Percentiles rank a stretch among this genome's conserved stretches.
phyloP scores from a whole-genome alignment of 306 rosid genomes.

The Echinosophora koreensis region DNA sequence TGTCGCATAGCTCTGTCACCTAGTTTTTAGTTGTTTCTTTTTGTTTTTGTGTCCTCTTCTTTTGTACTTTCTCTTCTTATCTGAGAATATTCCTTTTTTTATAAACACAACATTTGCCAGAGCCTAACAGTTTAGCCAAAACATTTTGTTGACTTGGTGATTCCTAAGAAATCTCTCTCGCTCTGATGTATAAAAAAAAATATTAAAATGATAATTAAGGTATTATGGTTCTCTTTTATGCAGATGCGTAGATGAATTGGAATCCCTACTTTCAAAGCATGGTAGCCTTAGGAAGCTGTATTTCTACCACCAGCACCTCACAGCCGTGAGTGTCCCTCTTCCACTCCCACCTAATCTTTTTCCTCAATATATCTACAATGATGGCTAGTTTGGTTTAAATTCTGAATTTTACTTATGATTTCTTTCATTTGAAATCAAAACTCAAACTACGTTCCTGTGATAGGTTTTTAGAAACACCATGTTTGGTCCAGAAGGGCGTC shows the following conservation, averaged over 20 bases:
- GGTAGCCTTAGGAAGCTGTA: constrained; percentile 94
- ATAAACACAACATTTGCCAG: too few species aligned
- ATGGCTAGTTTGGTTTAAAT: constrained; percentile 35
- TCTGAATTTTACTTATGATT: constrained; percentile 37
- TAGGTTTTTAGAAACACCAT: constrained; percentile 98
- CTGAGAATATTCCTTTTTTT: too few species aligned
- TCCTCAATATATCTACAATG: constrained; percentile 33
- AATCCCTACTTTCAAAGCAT: constrained; percentile 86
- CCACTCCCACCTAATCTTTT: constrained; percentile 18
- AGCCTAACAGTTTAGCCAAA: constrained; percentile 3
- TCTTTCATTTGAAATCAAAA: constrained; percentile 42
- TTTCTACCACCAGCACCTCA: constrained; percentile 96
- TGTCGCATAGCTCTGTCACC: too few species aligned
- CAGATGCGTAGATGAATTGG: constrained; percentile 98
- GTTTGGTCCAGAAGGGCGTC: constrained; percentile 99
- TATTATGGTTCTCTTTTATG: constrained; percentile 42
- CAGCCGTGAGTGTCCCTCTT: constrained; percentile 69
- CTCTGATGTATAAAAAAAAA: background rate
- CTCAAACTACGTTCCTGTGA: constrained; percentile 42
- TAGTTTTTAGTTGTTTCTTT: too few species aligned
- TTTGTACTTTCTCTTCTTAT: too few species aligned
- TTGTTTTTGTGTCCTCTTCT: too few species aligned
- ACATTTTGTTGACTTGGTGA: constrained; percentile 29
- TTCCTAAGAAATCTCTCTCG: constrained; percentile 7
- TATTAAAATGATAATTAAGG: constrained; percentile 27